Conservation (phyloP, 768 basidiomycete genomes). For the Lepiota subincarnata region DNA sequence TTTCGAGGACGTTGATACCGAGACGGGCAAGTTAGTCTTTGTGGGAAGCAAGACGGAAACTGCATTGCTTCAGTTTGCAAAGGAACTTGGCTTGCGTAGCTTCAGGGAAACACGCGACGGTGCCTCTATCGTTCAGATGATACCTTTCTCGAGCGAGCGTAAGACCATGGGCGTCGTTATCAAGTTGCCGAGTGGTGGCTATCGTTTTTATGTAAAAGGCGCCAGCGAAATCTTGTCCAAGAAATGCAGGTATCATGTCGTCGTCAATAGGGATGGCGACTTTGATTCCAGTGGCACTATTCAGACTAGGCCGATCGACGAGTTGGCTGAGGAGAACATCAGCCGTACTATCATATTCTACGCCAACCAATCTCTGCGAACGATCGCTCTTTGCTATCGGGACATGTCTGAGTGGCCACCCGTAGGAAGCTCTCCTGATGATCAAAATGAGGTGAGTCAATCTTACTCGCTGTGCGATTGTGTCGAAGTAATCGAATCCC, state of each 20-base stretch:
- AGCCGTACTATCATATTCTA: slow-evolving; percentile 94
- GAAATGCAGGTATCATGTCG: slow-evolving; percentile 68
- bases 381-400: slow-evolving; percentile 90
- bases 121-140: slow-evolving; percentile 71
- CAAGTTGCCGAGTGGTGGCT: slow-evolving; percentile 44
- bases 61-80: slow-evolving; percentile 81
- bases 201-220: slow-evolving; percentile 84
- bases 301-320: slow-evolving; percentile 58
- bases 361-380: slow-evolving; percentile 92
- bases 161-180: slow-evolving; percentile 96
- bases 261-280: slow-evolving; percentile 42
- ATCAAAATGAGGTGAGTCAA: slow-evolving; percentile 48
- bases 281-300: slow-evolving; percentile 29
- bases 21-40: slow-evolving; percentile 57
- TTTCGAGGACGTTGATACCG: slow-evolving; percentile 75
- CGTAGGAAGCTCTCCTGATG: slow-evolving; percentile 30
- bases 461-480: slow-evolving; percentile 9
- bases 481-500: not conserved
- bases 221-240: slow-evolving; percentile 91
- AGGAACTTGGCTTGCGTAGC: slow-evolving; percentile 71
- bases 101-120: slow-evolving; percentile 64
- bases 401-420: slow-evolving; percentile 91
- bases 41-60: slow-evolving; percentile 96
- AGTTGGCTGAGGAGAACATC: slow-evolving; percentile 75
- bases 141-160: slow-evolving; percentile 90